Conservation (phyloP, 257 asterid genomes). For the Orobanche coerulescens region DNA sequence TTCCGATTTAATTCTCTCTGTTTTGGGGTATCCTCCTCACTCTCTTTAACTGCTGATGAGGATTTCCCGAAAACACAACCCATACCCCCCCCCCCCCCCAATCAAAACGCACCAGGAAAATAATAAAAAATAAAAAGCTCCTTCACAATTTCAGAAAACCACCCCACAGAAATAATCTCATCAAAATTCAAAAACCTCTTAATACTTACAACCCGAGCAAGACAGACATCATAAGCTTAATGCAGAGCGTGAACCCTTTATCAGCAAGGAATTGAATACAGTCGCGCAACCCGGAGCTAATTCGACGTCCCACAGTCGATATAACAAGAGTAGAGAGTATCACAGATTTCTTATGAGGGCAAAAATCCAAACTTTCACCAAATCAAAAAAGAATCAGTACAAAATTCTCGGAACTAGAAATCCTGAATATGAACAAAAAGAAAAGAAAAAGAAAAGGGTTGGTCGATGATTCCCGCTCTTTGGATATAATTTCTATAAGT, state of each 20-base stretch:
- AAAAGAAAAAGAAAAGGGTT: background rate
- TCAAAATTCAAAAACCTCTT: conserved; percentile 11
- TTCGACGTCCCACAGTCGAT: conserved; percentile 15
- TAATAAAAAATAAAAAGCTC: conserved; percentile 7
- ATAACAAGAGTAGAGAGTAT: conserved; percentile 5
- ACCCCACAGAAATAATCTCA: background rate
- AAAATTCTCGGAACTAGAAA: conserved; percentile 11
- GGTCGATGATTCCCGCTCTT: conserved; percentile 17
- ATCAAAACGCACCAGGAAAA: conserved; percentile 19
- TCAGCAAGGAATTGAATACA: conserved; percentile 20
- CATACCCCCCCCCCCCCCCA: conserved; percentile 36
- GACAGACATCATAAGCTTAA: conserved; percentile 14
- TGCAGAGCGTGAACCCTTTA: conserved; percentile 13
- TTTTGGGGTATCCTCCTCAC: conserved; percentile 46
- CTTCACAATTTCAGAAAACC: conserved; percentile 24
- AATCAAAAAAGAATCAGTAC: background rate
- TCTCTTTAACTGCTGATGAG: conserved; percentile 42
- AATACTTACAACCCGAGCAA: conserved; percentile 18
- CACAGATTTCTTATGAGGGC: conserved; percentile 15
- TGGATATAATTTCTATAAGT: conserved; percentile 20
- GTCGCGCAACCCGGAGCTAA: conserved; percentile 18
- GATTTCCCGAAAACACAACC: conserved; percentile 81
- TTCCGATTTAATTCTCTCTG: conserved; percentile 50
- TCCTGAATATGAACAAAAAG: conserved; percentile 14
- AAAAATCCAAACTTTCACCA: conserved; percentile 26